A percentile compares a stretch with the other conserved stretches of the same genome.
Evolutionary conservation across 176 grass and related monocot genomes (phyloP).

Genomic region (Oryza glaberrima): DNA sequence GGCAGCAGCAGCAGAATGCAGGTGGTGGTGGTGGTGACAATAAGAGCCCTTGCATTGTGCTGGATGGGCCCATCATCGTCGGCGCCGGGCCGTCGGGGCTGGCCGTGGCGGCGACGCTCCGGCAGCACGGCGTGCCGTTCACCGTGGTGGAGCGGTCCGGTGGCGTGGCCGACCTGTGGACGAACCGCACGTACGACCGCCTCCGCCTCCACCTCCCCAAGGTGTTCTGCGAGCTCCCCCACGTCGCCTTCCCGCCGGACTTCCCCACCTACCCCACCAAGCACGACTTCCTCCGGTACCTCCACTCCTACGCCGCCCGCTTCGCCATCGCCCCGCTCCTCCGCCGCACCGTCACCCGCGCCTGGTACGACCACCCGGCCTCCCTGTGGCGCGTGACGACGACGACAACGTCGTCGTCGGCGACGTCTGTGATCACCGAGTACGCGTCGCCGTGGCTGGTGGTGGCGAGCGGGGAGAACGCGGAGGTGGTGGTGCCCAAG

Average conservation of each 20-base stretch:
- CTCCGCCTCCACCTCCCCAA: conserved; percentile 94
- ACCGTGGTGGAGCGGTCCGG: conserved; percentile 82
- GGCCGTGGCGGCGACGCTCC: conserved; percentile 81
- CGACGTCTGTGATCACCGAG: conserved; percentile 36
- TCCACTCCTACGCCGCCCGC: conserved; percentile 64
- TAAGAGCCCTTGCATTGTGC: conserved; percentile 34
- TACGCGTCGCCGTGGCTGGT: conserved; percentile 82
- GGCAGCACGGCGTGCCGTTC: conserved; percentile 53
- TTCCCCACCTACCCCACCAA: conserved; percentile 83
- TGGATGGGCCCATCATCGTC: conserved; percentile 80
- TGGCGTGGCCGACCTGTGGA: conserved; percentile 82
- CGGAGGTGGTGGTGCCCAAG: conserved; percentile 69
- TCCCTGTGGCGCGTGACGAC: conserved; percentile 66
- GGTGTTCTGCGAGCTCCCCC: conserved; percentile 81
- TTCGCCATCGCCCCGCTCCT: conserved; percentile 75
- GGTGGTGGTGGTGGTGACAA: no score
- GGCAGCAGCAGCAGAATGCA: conserved; percentile 12
- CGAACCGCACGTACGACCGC: conserved; percentile 82
- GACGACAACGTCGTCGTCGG: not conserved
- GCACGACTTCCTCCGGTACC: conserved; percentile 78
- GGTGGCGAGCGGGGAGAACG: conserved; percentile 94
- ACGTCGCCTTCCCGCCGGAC: conserved; percentile 66
- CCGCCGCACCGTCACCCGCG: conserved; percentile 55
- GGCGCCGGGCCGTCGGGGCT: conserved; percentile 90
- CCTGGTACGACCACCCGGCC: conserved; percentile 46